Conservation (phyloP, 192 early-diverging fungal genomes). For the Mortierella hygrophila region DNA sequence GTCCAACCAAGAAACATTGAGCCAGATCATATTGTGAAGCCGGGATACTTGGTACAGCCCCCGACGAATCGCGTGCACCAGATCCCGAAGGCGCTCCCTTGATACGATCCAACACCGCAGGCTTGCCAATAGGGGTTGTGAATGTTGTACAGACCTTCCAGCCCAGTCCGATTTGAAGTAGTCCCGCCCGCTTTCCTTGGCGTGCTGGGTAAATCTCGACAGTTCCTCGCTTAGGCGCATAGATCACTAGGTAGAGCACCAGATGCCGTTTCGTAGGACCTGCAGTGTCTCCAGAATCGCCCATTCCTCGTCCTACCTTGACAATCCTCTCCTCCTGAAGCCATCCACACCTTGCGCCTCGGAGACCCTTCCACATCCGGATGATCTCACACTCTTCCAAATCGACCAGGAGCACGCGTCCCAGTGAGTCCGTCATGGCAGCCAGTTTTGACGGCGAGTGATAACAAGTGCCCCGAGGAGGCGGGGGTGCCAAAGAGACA, state of each 20-base stretch:
- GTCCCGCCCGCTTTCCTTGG: conserved; percentile 70
- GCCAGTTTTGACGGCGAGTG: conserved; percentile 60
- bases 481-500: conserved; percentile 64
- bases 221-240: conserved; percentile 71
- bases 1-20: conserved; percentile 66
- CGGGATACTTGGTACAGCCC: not conserved
- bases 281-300: conserved; percentile 55
- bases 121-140: conserved; percentile 60
- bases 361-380: conserved; percentile 79
- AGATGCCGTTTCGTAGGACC: conserved; percentile 24
- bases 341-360: conserved; percentile 81
- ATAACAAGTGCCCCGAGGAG: conserved; percentile 53
- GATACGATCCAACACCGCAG: conserved; percentile 54
- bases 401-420: conserved; percentile 77
- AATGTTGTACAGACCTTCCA: conserved; percentile 65
- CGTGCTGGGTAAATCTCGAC: conserved; percentile 75
- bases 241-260: conserved; percentile 71
- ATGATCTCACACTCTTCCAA: conserved; percentile 72
- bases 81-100: conserved; percentile 10
- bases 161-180: conserved; percentile 70
- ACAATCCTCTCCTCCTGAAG: conserved; percentile 62
- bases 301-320: not conserved
- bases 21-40: conserved; percentile 39
- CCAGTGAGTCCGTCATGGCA: conserved; percentile 74
- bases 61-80: not conserved